Evolutionary conservation across 345 rosid species (phyloP).

Genomic region (Gossypium turneri): DNA sequence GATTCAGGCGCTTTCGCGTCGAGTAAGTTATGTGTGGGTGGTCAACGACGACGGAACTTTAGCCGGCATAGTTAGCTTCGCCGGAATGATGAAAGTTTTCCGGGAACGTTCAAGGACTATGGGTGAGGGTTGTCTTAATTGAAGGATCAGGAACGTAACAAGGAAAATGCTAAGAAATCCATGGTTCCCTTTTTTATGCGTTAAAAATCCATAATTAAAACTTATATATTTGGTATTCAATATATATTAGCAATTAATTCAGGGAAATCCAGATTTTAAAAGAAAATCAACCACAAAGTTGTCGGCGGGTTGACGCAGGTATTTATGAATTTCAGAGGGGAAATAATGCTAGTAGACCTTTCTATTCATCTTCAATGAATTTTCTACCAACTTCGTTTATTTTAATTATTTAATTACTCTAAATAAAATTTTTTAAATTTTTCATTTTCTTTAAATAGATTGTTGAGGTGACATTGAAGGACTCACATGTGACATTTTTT

Average conservation of each 20-base stretch:
- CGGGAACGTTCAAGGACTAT: slow-evolving; percentile 38
- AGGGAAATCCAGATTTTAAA: neutral
- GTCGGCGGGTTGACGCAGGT: neutral
- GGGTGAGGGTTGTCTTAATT: neutral
- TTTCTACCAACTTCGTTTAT: neutral
- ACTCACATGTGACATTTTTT: too few relatives aligned
- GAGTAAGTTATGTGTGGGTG: slow-evolving; percentile 53
- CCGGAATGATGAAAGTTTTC: slow-evolving; percentile 48
- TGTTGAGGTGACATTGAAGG: too few relatives aligned
- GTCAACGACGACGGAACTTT: slow-evolving; percentile 42
- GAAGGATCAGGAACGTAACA: too few relatives aligned
- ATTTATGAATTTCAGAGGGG: neutral
- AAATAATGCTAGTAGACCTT: neutral
- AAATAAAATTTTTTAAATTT: too few relatives aligned
- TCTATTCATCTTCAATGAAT: neutral
- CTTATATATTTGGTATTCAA: neutral
- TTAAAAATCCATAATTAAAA: neutral
- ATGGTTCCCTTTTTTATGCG: too few relatives aligned
- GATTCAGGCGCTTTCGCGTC: slow-evolving; percentile 59
- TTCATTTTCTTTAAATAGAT: too few relatives aligned
- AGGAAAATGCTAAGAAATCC: neutral
- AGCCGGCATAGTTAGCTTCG: slow-evolving; percentile 47
- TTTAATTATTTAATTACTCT: too few relatives aligned
- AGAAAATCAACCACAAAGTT: too few relatives aligned
- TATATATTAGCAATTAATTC: too few relatives aligned